Evolutionary conservation across 805 yeast genomes (phyloP), one percentile per base, ranked within the genome.

Genomic region (Candida ipomoeae): DNA sequence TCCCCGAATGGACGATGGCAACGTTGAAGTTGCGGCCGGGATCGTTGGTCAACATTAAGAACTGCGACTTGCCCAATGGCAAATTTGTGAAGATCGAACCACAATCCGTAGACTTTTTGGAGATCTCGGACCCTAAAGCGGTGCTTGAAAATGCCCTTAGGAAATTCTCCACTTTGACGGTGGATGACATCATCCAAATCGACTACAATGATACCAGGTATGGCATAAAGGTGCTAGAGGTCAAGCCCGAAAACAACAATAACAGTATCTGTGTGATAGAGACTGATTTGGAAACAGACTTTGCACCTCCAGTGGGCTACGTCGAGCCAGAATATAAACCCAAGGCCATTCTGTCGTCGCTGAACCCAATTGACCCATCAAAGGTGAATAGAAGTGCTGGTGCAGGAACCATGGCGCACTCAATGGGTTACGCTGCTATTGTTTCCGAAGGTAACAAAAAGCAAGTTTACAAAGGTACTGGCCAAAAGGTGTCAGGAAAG

Each of bases 221-320:
- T 63, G 85, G 84, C 21, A 89, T 94, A 53, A 87, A 84, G 63
- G 91, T 94, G 17, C 71, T 92, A 42, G 97, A 94, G 60, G 88
- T 83, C 26, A 88, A 88, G 61, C 98, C 98, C 0, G 87, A 85
- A 47, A 75, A 82, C 1, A 59, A 66, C 6, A 70, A 73, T 6
- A 71, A 79, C 33, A 87, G 96, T 52, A 85, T 92, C 13, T 92
- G 97, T 74, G 97, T 94, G 5, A 89, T 94, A 26, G 99, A 94
- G 65, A 94, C 99, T 0, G 99, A 94, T 71, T 75, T 94, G 54
- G 96, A 89, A 52, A 96, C 97, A 0, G 99, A 94, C 64, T 94
- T 94, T 73, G 98, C 97, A 1, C 96, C 99, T 2, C 99, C 99
- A 0, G 96, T 92, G 5, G 99, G 99, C 0, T 94, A 94, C 64